Conservation (phyloP, 2,329 filamentous ascomycete species). For the Aureobasidium subglaciale region DNA sequence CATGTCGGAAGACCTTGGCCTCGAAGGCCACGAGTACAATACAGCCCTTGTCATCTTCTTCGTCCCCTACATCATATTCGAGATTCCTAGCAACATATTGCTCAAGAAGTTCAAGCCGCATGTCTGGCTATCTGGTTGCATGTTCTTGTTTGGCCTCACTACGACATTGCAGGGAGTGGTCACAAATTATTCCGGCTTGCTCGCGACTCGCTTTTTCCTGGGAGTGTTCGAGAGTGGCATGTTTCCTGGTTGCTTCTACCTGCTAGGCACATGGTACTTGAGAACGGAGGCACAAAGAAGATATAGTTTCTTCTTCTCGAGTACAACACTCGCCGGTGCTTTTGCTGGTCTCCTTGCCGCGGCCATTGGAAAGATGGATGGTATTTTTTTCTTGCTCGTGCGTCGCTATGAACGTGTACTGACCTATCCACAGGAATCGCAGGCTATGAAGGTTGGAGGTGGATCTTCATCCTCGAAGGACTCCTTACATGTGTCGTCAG, state of each 20-base stretch:
- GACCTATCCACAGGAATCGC: too few relatives aligned
- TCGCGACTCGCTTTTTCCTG: slow-evolving; percentile 76
- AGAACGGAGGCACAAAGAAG: slow-evolving; percentile 82
- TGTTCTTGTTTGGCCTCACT: slow-evolving; percentile 74
- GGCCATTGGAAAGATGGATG: slow-evolving; percentile 84
- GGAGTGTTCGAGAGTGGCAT: slow-evolving; percentile 51
- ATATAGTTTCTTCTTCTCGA: slow-evolving; percentile 89
- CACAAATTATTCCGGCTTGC: slow-evolving; percentile 66
- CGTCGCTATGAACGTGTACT: too few relatives aligned
- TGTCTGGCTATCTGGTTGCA: slow-evolving; percentile 56
- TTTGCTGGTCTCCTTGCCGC: slow-evolving; percentile 82
- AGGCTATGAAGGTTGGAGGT: slow-evolving; percentile 68
- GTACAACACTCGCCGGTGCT: slow-evolving; percentile 69
- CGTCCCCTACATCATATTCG: slow-evolving; percentile 46
- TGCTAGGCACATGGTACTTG: slow-evolving; percentile 69
- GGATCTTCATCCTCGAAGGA: slow-evolving; percentile 65
- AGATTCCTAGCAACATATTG: slow-evolving; percentile 47
- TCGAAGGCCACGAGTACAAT: slow-evolving; percentile 42
- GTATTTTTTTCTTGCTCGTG: too few relatives aligned
- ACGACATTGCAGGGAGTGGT: slow-evolving; percentile 72
- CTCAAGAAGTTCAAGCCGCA: slow-evolving; percentile 47
- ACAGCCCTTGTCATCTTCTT: slow-evolving; percentile 49
- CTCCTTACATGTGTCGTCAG: slow-evolving; percentile 33
- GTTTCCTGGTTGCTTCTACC: slow-evolving; percentile 56
- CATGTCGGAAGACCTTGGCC: slow-evolving; percentile 39